Evolutionary conservation across 1,284 basidiomycete species (phyloP).

Genomic region (Cutaneotrichosporon sp.): DNA sequence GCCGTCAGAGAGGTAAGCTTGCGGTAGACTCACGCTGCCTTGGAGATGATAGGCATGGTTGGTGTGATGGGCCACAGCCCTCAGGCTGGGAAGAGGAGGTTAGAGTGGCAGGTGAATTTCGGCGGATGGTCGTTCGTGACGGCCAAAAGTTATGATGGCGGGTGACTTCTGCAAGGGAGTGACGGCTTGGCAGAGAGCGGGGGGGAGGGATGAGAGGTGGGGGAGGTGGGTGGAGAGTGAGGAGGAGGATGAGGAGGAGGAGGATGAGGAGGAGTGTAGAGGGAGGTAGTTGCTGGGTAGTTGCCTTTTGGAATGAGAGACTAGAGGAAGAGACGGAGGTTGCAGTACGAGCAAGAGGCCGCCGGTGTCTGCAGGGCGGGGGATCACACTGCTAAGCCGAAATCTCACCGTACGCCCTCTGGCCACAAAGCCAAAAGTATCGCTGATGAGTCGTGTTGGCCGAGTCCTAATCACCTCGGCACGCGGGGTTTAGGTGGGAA

Average conservation of each 20-base stretch:
- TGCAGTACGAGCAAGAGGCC: background rate
- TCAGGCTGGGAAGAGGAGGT: slow-evolving; percentile 10
- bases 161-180: background rate
- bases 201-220: too few relatives aligned
- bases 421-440: background rate
- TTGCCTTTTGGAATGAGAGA: background rate
- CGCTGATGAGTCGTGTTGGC: background rate
- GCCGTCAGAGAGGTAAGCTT: slow-evolving; percentile 4
- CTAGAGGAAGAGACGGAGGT: background rate
- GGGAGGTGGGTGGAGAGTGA: background rate
- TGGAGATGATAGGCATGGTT: slow-evolving; percentile 42
- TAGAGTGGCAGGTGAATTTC: background rate
- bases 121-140: background rate
- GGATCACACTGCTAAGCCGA: too few relatives aligned
- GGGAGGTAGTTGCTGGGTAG: background rate
- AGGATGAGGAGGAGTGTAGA: background rate
- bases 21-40: slow-evolving; percentile 44
- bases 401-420: too few relatives aligned
- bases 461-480: background rate
- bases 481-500: background rate
- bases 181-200: background rate
- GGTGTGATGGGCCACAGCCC: slow-evolving; percentile 20
- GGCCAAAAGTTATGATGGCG: background rate
- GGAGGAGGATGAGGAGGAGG: background rate
- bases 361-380: too few relatives aligned